Conservation (phyloP, 2,329 filamentous ascomycete species). For the Chaetomium sp. region DNA sequence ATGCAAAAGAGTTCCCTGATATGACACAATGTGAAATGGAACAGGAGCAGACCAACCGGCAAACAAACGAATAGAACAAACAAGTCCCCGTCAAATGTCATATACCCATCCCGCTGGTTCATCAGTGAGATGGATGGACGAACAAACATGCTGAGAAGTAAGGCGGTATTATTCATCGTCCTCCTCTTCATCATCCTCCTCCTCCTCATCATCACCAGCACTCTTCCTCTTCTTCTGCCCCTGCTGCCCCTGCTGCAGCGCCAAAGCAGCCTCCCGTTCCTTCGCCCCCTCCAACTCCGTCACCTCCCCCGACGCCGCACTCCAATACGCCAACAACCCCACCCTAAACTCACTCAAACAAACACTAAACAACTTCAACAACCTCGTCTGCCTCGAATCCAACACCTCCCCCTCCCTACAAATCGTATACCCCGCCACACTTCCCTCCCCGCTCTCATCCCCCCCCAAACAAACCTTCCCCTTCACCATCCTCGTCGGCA, state of each 20-base stretch:
- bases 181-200: conserved; percentile 11
- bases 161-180: conserved; percentile 5
- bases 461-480: conserved; percentile 72
- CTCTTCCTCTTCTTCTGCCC: conserved; percentile 8
- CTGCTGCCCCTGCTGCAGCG: conserved; percentile 19
- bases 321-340: conserved; percentile 68
- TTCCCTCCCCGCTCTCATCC: conserved; percentile 46
- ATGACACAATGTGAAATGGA: conserved; percentile 10
- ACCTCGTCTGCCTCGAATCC: conserved; percentile 84
- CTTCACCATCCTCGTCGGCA: conserved; percentile 83
- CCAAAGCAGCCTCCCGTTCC: conserved; percentile 9
- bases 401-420: conserved; percentile 80
- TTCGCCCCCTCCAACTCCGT: conserved; percentile 43
- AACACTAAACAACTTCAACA: conserved; percentile 90
- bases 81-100: background rate
- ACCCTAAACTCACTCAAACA: conserved; percentile 88
- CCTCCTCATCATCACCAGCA: conserved; percentile 5
- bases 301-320: conserved; percentile 50
- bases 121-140: background rate
- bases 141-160: too few relatives aligned
- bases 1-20: conserved; percentile 17
- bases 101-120: background rate
- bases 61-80: conserved; percentile 1
- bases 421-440: conserved; percentile 58
- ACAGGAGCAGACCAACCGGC: too few relatives aligned